phyloP scores from a whole-genome alignment of 225 moss, liverwort and hornwort genomes.

The Lunularia cruciata region DNA sequence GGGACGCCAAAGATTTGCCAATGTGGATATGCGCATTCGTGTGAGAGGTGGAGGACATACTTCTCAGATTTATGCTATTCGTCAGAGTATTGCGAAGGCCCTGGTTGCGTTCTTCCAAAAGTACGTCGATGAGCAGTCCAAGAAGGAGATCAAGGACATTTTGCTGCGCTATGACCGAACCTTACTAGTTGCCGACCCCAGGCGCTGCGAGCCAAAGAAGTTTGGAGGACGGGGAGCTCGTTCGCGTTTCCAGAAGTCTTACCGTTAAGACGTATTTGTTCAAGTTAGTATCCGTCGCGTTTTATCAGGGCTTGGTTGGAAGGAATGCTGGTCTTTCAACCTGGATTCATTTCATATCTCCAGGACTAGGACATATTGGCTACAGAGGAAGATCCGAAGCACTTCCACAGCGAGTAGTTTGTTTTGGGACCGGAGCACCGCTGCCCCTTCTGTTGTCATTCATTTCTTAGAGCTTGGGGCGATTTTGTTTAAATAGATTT shows the following conservation, averaged over 20 bases:
- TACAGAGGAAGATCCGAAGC: slow-evolving; percentile 5
- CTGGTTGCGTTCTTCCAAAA: slow-evolving; percentile 34
- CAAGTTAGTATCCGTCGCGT: neutral
- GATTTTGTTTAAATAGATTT: slow-evolving; percentile 5
- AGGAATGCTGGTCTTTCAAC: neutral
- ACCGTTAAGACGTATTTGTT: slow-evolving; percentile 27
- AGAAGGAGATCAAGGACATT: slow-evolving; percentile 42
- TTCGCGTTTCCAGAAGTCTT: slow-evolving; percentile 37
- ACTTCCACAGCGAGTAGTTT: neutral
- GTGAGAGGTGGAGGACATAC: slow-evolving; percentile 37
- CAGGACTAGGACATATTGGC: neutral
- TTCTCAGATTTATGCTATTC: slow-evolving; percentile 39
- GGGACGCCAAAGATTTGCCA: slow-evolving; percentile 26
- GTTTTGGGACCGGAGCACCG: neutral
- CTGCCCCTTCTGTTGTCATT: neutral
- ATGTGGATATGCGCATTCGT: slow-evolving; percentile 38
- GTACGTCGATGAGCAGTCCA: slow-evolving; percentile 39
- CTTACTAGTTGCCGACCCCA: slow-evolving; percentile 34
- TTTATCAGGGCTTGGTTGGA: neutral
- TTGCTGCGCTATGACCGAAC: slow-evolving; percentile 33
- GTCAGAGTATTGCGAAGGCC: slow-evolving; percentile 40
- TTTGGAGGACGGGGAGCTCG: slow-evolving; percentile 40
- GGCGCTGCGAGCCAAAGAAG: slow-evolving; percentile 41
- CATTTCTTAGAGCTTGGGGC: neutral
- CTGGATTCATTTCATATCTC: neutral